Evolutionary conservation across 2,329 filamentous ascomycete genomes (phyloP).

Genomic region (Penicillium freii): DNA sequence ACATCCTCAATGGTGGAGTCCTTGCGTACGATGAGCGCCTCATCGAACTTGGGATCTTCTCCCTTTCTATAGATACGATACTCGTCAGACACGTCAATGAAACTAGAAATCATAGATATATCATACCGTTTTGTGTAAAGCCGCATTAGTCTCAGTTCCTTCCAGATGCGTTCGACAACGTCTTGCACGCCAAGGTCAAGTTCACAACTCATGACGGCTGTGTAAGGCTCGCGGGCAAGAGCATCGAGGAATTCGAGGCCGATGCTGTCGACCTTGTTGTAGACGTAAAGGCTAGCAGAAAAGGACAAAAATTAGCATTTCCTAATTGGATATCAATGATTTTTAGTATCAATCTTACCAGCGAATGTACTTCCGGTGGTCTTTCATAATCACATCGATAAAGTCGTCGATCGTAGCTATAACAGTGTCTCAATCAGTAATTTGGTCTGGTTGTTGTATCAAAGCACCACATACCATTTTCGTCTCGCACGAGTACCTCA

Average conservation of each 20-base stretch:
- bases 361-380: constrained; percentile 95
- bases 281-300: constrained; percentile 75
- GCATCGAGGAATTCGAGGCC: constrained; percentile 90
- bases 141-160: constrained; percentile 83
- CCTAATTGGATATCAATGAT: neutral
- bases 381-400: constrained; percentile 99
- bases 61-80: constrained; percentile 63
- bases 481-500: constrained; percentile 92
- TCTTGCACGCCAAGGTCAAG: constrained; percentile 89
- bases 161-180: constrained; percentile 92
- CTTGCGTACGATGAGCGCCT: constrained; percentile 87
- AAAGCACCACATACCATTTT: constrained; percentile 58
- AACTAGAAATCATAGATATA: neutral
- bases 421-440: neutral
- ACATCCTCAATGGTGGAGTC: constrained; percentile 94
- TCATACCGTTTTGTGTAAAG: constrained; percentile 81
- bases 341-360: constrained; percentile 46
- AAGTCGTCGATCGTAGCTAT: constrained; percentile 91
- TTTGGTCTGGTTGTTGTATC: neutral
- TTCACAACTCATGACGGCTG: constrained; percentile 96
- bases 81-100: constrained; percentile 7
- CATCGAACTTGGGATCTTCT: constrained; percentile 79
- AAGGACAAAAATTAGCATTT: neutral
- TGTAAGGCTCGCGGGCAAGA: constrained; percentile 87
- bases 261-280: constrained; percentile 99